These are phyloP conservation scores for Termitomyces sp. DNA, from an alignment of 768 basidiomycete genomes.

Conservation along the genomic window DNA sequence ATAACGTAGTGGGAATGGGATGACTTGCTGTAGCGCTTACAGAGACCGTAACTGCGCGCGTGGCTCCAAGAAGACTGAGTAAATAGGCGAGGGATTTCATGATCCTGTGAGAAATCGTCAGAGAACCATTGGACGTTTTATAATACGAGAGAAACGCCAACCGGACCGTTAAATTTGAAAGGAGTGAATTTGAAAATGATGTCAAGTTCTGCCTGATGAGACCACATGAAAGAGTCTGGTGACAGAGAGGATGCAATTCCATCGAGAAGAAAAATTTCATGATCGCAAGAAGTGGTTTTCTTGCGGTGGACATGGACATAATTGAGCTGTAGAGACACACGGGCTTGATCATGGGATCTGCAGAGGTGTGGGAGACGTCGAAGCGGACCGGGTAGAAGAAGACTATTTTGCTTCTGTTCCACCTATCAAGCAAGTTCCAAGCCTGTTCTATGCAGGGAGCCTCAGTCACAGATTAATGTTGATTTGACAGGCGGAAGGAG, in stretches of 20 bases:
- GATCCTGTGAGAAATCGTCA: not conserved
- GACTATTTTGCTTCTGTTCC: no score
- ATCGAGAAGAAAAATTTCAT: not conserved
- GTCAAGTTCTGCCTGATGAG: not conserved
- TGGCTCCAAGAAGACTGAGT: constrained; percentile 8
- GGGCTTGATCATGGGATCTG: not conserved
- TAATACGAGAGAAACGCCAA: not conserved
- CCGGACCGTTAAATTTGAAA: constrained; percentile 6
- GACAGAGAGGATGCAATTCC: not conserved
- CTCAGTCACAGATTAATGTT: no score
- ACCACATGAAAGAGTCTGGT: not conserved
- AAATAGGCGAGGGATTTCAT: constrained; percentile 6
- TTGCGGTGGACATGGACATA: not conserved
- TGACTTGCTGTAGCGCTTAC: constrained; percentile 28
- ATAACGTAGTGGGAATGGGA: constrained; percentile 27
- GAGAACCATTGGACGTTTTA: not conserved
- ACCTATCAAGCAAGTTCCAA: no score
- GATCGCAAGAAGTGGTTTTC: not conserved
- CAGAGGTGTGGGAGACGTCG: not conserved
- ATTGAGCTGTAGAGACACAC: not conserved
- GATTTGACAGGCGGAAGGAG: no score
- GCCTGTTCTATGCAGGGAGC: no score
- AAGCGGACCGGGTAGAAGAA: not conserved
- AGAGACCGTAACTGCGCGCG: constrained; percentile 20
- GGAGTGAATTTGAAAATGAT: not conserved